Base-by-base conservation (phyloP, 1,139 yeast species). In the Candida neerlandica region DNA sequence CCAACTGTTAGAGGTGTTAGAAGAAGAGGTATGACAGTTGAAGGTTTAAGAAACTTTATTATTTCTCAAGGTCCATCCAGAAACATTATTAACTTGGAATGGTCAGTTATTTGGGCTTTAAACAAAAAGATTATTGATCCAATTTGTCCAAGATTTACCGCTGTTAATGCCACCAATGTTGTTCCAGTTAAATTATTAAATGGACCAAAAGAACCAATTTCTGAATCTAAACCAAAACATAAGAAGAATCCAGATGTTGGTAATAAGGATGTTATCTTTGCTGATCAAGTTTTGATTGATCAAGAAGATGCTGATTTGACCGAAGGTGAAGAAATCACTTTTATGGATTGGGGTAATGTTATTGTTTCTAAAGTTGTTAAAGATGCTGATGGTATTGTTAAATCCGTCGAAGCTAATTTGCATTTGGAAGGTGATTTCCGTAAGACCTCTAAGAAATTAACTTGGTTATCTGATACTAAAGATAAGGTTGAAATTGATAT, bases 301-400 rank as follows among this genome's bases (percentile, higher is more conserved):
- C 96, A 89, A 73, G 95, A 79, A 32, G 99, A 94, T 72, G 98
- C 97, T 49, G 80, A 76, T 53, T 75, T 85, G 29, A 75, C 89
- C 54, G 84, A 75, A 45, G 80, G 78, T 52, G 98, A 94, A 73
- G 98, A 94, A 75, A 80, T 92, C 54, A 94, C 98, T 39, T 82
- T 94, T 64, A 94, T 94, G 99, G 98, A 94, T 74, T 94, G 99
- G 99, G 98, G 98, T 80, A 94, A 94, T 66, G 90, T 86, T 49
- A 87, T 94, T 58, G 75, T 92, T 58, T 80, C 88, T 60, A 84
- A 84, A 70, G 81, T 92, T 63, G 71, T 73, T 64, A 86, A 82
- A 68, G 85, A 78, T 56, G 82, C 80, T 50, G 81, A 77, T 49
- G 81, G 77, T 49, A 61, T 76, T 41, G 86, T 86, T 49, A 77